Percentiles rank a stretch among this genome's conserved stretches.
Evolutionary conservation across 192 early-diverging fungal species (phyloP).

Genomic region (Backusella morwellensis): DNA sequence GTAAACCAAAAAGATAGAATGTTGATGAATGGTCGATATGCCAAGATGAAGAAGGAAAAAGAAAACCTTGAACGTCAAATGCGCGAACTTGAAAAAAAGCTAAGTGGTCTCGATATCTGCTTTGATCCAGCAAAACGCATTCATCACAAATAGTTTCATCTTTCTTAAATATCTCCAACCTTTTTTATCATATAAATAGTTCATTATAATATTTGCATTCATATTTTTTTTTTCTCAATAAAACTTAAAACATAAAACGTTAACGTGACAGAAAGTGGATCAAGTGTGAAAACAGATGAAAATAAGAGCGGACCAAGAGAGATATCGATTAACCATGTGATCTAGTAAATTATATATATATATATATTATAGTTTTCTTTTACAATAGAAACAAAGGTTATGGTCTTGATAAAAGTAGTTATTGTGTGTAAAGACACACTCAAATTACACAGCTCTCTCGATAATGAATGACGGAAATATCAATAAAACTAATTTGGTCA

Average conservation of each 20-base stretch:
- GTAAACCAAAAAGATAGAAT: not conserved
- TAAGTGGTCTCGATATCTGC: not conserved
- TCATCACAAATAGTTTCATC: conserved; percentile 1
- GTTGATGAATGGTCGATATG: not conserved
- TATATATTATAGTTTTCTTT: no score
- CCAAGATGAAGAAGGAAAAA: conserved; percentile 9
- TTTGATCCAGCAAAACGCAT: conserved; percentile 1
- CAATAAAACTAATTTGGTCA: no score
- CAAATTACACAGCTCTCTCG: no score
- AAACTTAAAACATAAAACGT: not conserved
- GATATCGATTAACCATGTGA: not conserved
- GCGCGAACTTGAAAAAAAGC: not conserved
- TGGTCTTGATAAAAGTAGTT: no score
- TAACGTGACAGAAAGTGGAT: not conserved
- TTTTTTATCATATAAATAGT: no score
- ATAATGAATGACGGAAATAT: no score
- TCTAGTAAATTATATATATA: not conserved
- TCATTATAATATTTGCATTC: no score
- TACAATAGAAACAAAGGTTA: no score
- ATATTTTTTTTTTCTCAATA: not conserved
- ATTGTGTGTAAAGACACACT: no score
- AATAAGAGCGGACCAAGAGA: no score
- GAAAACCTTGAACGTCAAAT: not conserved
- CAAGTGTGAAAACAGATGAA: not conserved
- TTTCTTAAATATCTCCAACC: not conserved